These are phyloP conservation scores for Phellopilus nigrolimitatus DNA, from an alignment of 1,284 basidiomycete genomes.

Conservation along the genomic window DNA sequence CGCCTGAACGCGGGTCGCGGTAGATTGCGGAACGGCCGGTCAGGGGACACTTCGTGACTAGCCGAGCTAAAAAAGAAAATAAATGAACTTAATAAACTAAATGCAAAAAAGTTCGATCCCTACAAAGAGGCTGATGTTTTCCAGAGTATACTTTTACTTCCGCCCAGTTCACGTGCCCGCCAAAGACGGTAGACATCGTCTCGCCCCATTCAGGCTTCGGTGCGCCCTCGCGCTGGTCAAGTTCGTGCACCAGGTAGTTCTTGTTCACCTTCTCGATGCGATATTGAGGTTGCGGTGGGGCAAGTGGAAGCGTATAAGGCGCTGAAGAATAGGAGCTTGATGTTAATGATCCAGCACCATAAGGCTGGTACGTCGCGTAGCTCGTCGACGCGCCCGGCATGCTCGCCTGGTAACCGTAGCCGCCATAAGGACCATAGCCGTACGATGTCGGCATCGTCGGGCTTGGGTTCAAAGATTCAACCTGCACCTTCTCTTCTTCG, in stretches of 20 bases:
- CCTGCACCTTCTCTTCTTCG: conserved; percentile 43
- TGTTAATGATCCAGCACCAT: conserved; percentile 6
- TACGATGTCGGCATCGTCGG: background rate
- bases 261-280: conserved; percentile 45
- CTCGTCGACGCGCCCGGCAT: background rate
- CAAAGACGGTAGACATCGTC: conserved; percentile 75
- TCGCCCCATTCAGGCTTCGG: conserved; percentile 58
- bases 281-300: conserved; percentile 22
- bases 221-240: conserved; percentile 40
- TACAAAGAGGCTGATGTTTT: conserved; percentile 58
- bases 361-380: conserved; percentile 1
- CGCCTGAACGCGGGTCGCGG: conserved; percentile 68
- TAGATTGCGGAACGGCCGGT: conserved; percentile 65
- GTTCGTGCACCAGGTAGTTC: conserved; percentile 63
- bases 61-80: conserved; percentile 44
- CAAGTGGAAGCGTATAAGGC: conserved; percentile 15
- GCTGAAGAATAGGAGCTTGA: background rate
- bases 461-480: background rate
- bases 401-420: background rate
- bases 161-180: conserved; percentile 68
- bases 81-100: background rate
- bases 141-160: conserved; percentile 55
- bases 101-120: conserved; percentile 25
- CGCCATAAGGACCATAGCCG: background rate
- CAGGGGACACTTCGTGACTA: conserved; percentile 55